phyloP scores from a whole-genome alignment of 2,329 filamentous ascomycete species.

The Grosmannia huntii region DNA sequence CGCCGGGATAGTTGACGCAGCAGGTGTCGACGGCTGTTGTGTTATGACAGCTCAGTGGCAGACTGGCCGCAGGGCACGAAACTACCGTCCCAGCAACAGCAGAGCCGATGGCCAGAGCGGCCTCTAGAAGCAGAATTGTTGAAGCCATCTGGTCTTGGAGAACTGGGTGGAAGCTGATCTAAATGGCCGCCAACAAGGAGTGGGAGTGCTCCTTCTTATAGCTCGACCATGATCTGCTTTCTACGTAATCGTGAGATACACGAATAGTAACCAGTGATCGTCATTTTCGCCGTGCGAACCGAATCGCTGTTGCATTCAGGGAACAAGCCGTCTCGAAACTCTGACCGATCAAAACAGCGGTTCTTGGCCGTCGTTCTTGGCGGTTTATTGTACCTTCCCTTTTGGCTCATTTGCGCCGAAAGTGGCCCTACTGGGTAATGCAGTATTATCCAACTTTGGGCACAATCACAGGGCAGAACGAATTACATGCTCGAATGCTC shows the following conservation, averaged over 20 bases:
- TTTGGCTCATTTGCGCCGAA: not conserved
- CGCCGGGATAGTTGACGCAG: conserved; percentile 7
- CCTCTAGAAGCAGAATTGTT: not conserved
- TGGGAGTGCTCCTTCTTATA: not conserved
- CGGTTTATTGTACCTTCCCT: not conserved
- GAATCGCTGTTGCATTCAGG: not conserved
- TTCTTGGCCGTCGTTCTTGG: not conserved
- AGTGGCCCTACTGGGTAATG: not conserved
- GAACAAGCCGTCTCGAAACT: not conserved
- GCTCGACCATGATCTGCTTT: not conserved
- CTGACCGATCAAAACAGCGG: not conserved
- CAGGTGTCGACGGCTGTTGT: conserved; percentile 3
- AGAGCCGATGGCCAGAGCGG: not conserved
- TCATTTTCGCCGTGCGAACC: not conserved
- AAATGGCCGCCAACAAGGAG: too few species aligned
- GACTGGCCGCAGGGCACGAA: not conserved
- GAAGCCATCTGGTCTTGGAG: not conserved
- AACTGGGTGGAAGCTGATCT: not conserved
- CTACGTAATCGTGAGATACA: not conserved
- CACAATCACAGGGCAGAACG: too few species aligned
- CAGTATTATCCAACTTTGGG: too few species aligned
- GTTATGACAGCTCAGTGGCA: conserved; percentile 7
- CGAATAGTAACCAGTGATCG: not conserved
- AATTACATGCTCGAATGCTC: too few species aligned
- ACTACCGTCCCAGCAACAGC: not conserved